Evolutionary conservation across 371 early-diverging fungal species (phyloP).

Genomic region (Actinomucor elegans): DNA sequence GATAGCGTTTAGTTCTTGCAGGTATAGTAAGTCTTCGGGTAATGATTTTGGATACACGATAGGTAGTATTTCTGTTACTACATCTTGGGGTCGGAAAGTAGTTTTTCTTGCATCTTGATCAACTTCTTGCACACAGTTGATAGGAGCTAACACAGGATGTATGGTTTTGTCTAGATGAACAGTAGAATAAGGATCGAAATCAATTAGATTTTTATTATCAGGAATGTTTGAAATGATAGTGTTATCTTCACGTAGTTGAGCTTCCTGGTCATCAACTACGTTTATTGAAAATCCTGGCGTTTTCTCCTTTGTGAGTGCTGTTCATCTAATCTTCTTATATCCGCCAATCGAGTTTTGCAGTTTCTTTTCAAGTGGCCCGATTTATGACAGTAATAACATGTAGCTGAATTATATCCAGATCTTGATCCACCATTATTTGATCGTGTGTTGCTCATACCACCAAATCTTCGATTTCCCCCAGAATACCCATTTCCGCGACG

Average conservation of each 20-base stretch:
- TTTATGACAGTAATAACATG: constrained; percentile 3
- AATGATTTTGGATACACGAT: background rate
- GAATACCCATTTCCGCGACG: too few species aligned
- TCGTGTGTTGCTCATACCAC: too few species aligned
- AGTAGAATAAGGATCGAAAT: background rate
- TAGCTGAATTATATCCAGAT: too few species aligned
- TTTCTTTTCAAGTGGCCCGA: background rate
- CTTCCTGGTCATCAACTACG: too few species aligned
- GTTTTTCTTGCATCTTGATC: too few species aligned
- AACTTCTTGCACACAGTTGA: too few species aligned
- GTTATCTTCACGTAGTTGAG: background rate
- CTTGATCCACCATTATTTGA: too few species aligned
- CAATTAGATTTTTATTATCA: constrained; percentile 4
- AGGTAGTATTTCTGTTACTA: background rate
- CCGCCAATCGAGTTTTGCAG: background rate
- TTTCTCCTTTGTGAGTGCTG: background rate
- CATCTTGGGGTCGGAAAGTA: background rate
- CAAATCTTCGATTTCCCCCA: too few species aligned
- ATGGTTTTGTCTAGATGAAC: too few species aligned
- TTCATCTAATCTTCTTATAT: constrained; percentile 1
- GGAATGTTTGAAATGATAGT: background rate
- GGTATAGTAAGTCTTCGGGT: background rate
- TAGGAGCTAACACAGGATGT: too few species aligned
- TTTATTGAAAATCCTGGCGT: too few species aligned
- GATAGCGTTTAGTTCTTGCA: background rate